These are phyloP conservation scores for Draba incana DNA, from an alignment of 345 rosid species.

Conservation along the genomic window DNA sequence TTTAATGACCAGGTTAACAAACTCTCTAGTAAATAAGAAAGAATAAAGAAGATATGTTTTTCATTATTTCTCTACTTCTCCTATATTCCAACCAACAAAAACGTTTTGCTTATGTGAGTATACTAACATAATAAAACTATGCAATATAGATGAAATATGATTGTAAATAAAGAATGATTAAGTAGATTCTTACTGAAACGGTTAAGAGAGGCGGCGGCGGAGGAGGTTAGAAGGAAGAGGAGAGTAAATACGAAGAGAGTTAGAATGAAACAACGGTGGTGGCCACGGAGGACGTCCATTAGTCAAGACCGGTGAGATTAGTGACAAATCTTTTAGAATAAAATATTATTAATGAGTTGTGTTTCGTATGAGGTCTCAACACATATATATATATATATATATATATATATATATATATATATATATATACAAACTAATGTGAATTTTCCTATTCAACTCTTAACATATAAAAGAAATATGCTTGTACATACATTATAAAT, in stretches of 20 bases:
- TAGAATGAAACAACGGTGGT: slow-evolving; percentile 19
- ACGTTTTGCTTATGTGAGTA: not conserved
- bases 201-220: slow-evolving; percentile 10
- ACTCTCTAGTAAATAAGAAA: slow-evolving; percentile 4
- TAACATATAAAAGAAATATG: too few species aligned
- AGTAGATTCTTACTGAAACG: slow-evolving; percentile 9
- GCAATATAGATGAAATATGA: not conserved
- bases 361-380: too few species aligned
- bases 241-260: slow-evolving; percentile 18
- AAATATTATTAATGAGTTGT: too few species aligned
- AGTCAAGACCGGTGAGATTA: too few species aligned
- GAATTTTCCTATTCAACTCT: too few species aligned
- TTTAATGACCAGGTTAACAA: slow-evolving; percentile 15
- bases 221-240: not conserved
- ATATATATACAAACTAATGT: too few species aligned
- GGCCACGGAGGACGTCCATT: too few species aligned
- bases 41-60: not conserved
- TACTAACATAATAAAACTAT: not conserved
- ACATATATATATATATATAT: too few species aligned
- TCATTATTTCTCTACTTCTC: not conserved
- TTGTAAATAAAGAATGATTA: slow-evolving; percentile 7
- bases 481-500: too few species aligned
- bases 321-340: too few species aligned
- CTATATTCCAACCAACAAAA: not conserved
- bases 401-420: too few species aligned